Base-by-base conservation (phyloP, 2,329 filamentous ascomycete species). In the Colletotrichum gloeosporioides region DNA sequence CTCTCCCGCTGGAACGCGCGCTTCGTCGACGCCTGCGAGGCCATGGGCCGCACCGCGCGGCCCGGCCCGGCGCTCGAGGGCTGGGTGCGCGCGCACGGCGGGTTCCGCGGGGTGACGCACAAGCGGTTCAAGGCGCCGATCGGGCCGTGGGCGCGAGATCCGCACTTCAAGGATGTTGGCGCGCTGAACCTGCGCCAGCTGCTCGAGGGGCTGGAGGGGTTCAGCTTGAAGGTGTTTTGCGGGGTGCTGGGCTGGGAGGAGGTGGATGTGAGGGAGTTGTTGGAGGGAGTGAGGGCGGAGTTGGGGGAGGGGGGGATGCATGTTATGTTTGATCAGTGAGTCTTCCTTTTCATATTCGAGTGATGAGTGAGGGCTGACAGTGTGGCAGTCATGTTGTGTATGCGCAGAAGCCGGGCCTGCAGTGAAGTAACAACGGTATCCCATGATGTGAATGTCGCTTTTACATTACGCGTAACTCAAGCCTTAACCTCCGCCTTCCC, bases 81-180 rank as follows among this genome's bases (percentile, higher is more conserved):
- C n/a, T 85, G 82, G 84, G 83, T 85, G 2, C 44, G 44, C 79
- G 78, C 79, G 3, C 25, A 71, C 2, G 82, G 83, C 4, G 86
- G 86, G 1, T 88, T 87, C 75, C 66, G 77, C 12, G 82, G 83
- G 67, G 79, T 86, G n/a, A 78, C 78, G 4, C 80, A 84, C 66
- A 78, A 78, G 12, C 36, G 79, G 13, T 84, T 81, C 75, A 83
- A 83, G 74, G 74, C 81, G 62, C 84, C 85, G 0, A 80, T 84
- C 18, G 84, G 84, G 0, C 78, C 82, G 3, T 87, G 86, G 86
- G 78, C 85, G 3, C 84, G 83, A 64, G 82, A 84, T 59, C 71
- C 77, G 1, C 69, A 71, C 4, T 77, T 78, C 59, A 79, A 84
- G 62, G 81, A 85, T 18, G 79, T 85, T 6, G 84, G 84, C 0